These are phyloP conservation scores for Canariomyces notabilis DNA, from an alignment of 2,329 filamentous ascomycete genomes.

Conservation along the genomic window DNA sequence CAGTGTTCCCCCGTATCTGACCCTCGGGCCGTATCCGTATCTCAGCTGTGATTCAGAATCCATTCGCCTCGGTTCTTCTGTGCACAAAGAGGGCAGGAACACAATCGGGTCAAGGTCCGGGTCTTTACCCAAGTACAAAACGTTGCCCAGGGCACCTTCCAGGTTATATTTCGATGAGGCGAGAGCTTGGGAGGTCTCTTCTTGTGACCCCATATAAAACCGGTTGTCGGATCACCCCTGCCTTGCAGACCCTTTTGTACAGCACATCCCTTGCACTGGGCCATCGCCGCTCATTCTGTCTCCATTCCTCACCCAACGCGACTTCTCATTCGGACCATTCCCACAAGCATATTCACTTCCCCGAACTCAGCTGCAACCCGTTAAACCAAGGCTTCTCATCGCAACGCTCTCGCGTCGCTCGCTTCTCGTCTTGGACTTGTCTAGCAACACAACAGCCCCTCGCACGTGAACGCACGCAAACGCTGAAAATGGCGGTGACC, in stretches of 20 bases:
- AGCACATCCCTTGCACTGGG: slow-evolving; percentile 4
- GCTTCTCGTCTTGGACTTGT: slow-evolving; percentile 2
- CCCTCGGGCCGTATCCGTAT: too few relatives aligned
- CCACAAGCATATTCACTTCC: slow-evolving; percentile 18
- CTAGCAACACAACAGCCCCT: background rate
- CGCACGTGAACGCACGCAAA: slow-evolving; percentile 8
- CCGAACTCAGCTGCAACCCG: slow-evolving; percentile 11
- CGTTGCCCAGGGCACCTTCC: too few relatives aligned
- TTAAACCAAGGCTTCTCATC: slow-evolving; percentile 10
- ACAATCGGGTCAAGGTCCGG: background rate
- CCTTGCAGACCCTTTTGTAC: slow-evolving; percentile 1
- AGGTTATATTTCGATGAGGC: slow-evolving; percentile 5
- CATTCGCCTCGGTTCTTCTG: slow-evolving; percentile 2
- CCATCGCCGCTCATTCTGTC: slow-evolving; percentile 15
- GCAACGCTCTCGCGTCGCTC: slow-evolving; percentile 2
- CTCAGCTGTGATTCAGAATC: background rate
- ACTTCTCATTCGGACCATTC: slow-evolving; percentile 8
- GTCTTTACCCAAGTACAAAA: too few relatives aligned
- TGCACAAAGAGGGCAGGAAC: slow-evolving; percentile 6
- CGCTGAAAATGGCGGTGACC: slow-evolving; percentile 25
- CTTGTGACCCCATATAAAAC: slow-evolving; percentile 11
- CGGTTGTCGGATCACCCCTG: slow-evolving; percentile 4
- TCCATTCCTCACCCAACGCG: slow-evolving; percentile 16
- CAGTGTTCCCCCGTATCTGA: too few relatives aligned
- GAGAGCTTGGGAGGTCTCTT: background rate